Percentiles rank a stretch among this genome's conserved stretches.
phyloP scores from a whole-genome alignment of 805 yeast species.

The Kregervanrija pseudodelftensis region DNA sequence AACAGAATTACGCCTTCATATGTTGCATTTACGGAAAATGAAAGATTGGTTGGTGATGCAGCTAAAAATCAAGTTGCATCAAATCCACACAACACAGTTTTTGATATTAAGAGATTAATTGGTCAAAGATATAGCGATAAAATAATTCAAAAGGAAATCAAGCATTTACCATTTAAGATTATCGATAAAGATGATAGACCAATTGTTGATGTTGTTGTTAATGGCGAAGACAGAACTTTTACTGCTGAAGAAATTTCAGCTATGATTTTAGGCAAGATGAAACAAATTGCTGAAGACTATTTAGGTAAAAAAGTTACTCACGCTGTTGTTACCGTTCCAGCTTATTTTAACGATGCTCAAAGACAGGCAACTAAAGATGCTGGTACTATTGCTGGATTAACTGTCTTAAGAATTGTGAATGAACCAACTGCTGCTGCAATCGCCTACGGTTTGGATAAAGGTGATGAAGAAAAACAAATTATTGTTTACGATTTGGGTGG shows the following conservation, averaged over 20 bases:
- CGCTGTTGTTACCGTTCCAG: constrained; percentile 91
- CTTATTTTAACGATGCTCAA: constrained; percentile 90
- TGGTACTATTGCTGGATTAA: constrained; percentile 85
- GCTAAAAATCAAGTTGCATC: constrained; percentile 98
- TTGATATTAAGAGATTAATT: constrained; percentile 93
- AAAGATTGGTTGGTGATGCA: constrained; percentile 94
- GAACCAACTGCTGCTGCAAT: constrained; percentile 98
- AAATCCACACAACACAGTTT: constrained; percentile 90
- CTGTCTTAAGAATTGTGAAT: constrained; percentile 81
- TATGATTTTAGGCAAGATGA: constrained; percentile 89
- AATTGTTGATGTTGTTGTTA: constrained; percentile 75
- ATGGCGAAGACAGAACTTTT: constrained; percentile 80
- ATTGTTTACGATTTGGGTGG: constrained; percentile 95
- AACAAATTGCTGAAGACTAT: constrained; percentile 84
- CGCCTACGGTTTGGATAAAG: constrained; percentile 88
- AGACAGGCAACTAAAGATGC: constrained; percentile 94
- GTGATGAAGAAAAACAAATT: constrained; percentile 79
- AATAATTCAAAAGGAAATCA: constrained; percentile 70
- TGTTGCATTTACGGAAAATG: constrained; percentile 93
- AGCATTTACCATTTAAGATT: constrained; percentile 86
- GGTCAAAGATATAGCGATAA: constrained; percentile 77
- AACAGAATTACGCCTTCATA: constrained; percentile 97
- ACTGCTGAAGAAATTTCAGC: constrained; percentile 94
- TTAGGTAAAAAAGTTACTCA: constrained; percentile 79
- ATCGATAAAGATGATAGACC: constrained; percentile 81